Evolutionary conservation across 371 early-diverging fungal genomes (phyloP).

Genomic region (Choanephora cucurbitarum): DNA sequence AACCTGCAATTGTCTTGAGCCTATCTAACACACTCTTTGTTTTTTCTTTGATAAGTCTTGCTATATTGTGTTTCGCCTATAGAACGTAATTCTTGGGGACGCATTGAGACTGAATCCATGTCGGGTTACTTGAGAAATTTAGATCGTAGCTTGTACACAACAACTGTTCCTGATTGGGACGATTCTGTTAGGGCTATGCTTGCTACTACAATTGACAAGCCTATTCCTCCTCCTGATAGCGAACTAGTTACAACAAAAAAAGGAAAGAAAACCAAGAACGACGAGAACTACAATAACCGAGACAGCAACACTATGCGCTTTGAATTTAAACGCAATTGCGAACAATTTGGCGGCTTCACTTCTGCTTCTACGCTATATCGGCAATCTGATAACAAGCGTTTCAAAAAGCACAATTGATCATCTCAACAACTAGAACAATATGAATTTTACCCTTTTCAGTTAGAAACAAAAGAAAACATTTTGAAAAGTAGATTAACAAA

Average conservation of each 20-base stretch:
- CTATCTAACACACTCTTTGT: too few relatives aligned
- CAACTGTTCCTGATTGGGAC: slow-evolving; percentile 6
- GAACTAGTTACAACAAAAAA: background rate
- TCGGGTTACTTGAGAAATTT: slow-evolving; percentile 4
- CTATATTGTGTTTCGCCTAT: slow-evolving; percentile 16
- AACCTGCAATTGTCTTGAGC: background rate
- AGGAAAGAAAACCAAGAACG: background rate
- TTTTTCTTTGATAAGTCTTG: slow-evolving; percentile 14
- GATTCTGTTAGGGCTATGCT: slow-evolving; percentile 6
- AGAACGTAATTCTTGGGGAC: slow-evolving; percentile 9
- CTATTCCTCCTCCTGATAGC: slow-evolving; percentile 9
- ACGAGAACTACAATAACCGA: too few relatives aligned
- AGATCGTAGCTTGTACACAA: background rate
- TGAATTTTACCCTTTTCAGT: too few relatives aligned
- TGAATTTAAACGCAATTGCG: background rate
- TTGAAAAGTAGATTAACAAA: too few relatives aligned
- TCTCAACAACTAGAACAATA: too few relatives aligned
- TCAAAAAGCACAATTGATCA: too few relatives aligned
- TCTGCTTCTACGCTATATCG: background rate
- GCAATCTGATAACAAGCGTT: background rate
- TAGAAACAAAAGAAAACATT: too few relatives aligned
- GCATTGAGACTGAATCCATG: background rate
- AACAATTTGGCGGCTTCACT: background rate
- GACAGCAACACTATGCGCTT: background rate
- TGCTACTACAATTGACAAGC: slow-evolving; percentile 7